Base-by-base conservation (phyloP, 2,329 filamentous ascomycete species). In the Colletotrichum melonis region DNA sequence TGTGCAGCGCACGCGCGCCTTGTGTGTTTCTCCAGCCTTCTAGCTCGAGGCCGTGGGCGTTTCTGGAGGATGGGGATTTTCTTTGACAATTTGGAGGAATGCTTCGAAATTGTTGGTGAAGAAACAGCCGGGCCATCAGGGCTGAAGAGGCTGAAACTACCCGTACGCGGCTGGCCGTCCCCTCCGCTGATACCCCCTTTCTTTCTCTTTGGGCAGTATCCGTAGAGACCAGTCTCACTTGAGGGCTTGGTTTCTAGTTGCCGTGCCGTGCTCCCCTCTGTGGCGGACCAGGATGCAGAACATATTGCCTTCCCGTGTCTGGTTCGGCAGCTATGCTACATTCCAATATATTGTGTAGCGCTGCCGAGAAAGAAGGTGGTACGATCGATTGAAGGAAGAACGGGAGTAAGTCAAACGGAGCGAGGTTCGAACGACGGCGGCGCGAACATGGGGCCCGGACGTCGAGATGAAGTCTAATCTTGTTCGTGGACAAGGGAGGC, bases 391-490 rank as follows among this genome's bases (percentile, higher is more conserved):
- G 24, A 14, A 12, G 22, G 52, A 4, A 49, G 26, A 60, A 46
- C 59, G 28, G 46, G 35, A n/a, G 22, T 19, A 60, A 11, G 42
- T n/a, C 67, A 28, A 24, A 72, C 59, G 69, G 69, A 69, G 54
- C 66, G 58, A 69, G 59, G 38, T 64, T 69, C 38, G 26, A 69
- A 72, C 56, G 60, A 69, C 59, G 69, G 69, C 54, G 58, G 65
- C 56, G 28, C 55, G 32, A 35, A 46, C 67, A 65, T 60, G 70
- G 70, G 67, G 55, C 67, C 70, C 67, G 60, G 70, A 60, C 70
- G 54, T 70, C 70, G 66, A 73, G 70, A 73, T 73, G 70, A 70
- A 70, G 70, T 65, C 42, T 73, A 73, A 73, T 73, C 70, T 70
- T 42, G 52, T 57, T 65, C 52, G 16, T 49, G 30, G 9, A 32